Base-by-base conservation (phyloP, 768 basidiomycete species). In the Macrocybe gigantea region DNA sequence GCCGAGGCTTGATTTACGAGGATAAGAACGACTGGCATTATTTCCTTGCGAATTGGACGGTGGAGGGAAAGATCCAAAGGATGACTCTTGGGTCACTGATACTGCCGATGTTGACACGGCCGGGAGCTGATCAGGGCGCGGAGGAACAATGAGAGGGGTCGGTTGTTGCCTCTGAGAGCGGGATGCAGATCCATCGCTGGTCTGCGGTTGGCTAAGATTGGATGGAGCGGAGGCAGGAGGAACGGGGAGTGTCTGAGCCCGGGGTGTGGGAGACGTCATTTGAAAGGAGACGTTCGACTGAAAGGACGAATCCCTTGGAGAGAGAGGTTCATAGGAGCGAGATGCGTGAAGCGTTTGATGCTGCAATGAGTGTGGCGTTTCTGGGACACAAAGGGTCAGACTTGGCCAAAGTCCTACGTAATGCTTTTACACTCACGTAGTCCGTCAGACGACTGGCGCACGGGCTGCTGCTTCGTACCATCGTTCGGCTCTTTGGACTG, bases 261-360 rank as follows among this genome's bases (percentile, higher is more conserved):
- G 56, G 33, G 48, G 53, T 41, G 42, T 45, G 33, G 42, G 37
- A 45, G 52, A 47, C 56, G 52, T 49, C 33, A 45, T 42, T 12
- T 52, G 51, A 37, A 42, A 15, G 54, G 42, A 38, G 53, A 41
- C 38, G 43, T 38, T 53, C 2, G 22, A 22, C 4, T 22, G 22
- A 22, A 22, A 22, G 22, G 22, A 22, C 22, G 22, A 22, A 22
- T 51, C 49, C 38, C 58, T 61, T 39, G 56, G 55, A 40, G 58
- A 59, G 39, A 67, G 54, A 22, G 74, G 70, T 49, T 75, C 72
- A 41, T 68, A 61, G 9, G 73, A 73, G 43, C 70, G 71, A 14
- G 72, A 70, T 11, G 64, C 52, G 35, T 71, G 71, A 30, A 73
- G 61, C 7, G 57, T 48, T 10, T 57, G 59, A 33, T 62, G 52